Evolutionary conservation across 805 yeast genomes (phyloP).

Genomic region (Isabelozyma gotoi): DNA sequence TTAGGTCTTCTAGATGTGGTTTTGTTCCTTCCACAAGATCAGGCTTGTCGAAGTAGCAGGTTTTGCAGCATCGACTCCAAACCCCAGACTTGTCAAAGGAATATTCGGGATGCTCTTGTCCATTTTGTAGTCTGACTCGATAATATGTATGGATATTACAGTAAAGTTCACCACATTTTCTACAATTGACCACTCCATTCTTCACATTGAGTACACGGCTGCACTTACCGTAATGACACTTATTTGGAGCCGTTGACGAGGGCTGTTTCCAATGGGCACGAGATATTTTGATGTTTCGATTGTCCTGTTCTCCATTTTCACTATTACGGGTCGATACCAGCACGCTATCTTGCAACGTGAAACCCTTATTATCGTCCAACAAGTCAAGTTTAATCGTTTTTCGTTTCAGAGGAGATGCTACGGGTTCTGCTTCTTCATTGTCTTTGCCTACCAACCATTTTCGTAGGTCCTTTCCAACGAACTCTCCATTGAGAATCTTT

Average conservation of each 20-base stretch:
- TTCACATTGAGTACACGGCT: conserved; percentile 44
- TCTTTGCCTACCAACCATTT: conserved; percentile 44
- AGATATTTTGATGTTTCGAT: conserved; percentile 30
- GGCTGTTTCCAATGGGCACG: conserved; percentile 61
- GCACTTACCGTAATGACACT: conserved; percentile 46
- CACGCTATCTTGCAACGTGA: conserved; percentile 27
- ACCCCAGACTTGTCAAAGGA: conserved; percentile 40
- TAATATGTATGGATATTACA: conserved; percentile 65
- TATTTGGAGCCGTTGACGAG: conserved; percentile 27
- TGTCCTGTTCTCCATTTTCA: conserved; percentile 5
- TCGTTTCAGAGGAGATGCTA: conserved; percentile 29
- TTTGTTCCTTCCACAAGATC: conserved; percentile 50
- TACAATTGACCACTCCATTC: conserved; percentile 65
- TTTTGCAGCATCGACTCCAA: conserved; percentile 72
- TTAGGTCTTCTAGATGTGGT: conserved; percentile 39
- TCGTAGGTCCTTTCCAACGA: conserved; percentile 35
- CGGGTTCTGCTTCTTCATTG: conserved; percentile 34
- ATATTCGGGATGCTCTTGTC: conserved; percentile 37
- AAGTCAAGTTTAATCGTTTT: conserved; percentile 48
- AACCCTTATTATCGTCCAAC: conserved; percentile 43
- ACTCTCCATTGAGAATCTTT: conserved; percentile 11
- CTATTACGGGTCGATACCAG: neutral
- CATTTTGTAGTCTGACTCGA: conserved; percentile 48
- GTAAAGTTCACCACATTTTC: conserved; percentile 71
- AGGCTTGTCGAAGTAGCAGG: conserved; percentile 57